Evolutionary conservation across 306 rosid species (phyloP).

Genomic region (Dryas drummondii): DNA sequence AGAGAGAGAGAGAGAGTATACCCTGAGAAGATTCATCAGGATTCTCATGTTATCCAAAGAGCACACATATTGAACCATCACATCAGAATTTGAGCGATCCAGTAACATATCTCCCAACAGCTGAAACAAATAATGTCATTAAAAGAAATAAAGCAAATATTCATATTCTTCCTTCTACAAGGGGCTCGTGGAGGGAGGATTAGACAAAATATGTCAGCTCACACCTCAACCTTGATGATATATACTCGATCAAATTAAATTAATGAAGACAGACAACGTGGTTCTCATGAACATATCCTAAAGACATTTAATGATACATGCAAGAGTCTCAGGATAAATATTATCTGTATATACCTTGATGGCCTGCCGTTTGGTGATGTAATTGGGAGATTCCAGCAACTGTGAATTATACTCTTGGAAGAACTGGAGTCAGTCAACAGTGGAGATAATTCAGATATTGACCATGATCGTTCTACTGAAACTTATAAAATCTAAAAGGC

Average conservation of each 20-base stretch:
- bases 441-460: background rate
- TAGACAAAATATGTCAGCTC: too few relatives aligned
- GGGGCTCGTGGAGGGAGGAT: too few relatives aligned
- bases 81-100: conserved; percentile 25
- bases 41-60: conserved; percentile 27
- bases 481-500: background rate
- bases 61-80: conserved; percentile 32
- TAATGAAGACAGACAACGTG: background rate
- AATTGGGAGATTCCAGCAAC: conserved; percentile 31
- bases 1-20: background rate
- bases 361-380: conserved; percentile 44
- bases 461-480: background rate
- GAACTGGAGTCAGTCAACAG: conserved; percentile 32
- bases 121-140: conserved; percentile 4
- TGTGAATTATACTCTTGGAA: conserved; percentile 30
- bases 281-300: background rate
- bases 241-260: background rate
- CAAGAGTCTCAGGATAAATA: background rate
- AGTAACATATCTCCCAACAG: conserved; percentile 29
- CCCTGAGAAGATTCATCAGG: conserved; percentile 38
- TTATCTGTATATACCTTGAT: conserved; percentile 25
- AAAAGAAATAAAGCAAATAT: background rate
- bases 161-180: too few relatives aligned
- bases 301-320: background rate
- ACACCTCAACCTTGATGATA: too few relatives aligned